Conservation (phyloP, 2,329 filamentous ascomycete species). For the Beauveria asiatica region DNA sequence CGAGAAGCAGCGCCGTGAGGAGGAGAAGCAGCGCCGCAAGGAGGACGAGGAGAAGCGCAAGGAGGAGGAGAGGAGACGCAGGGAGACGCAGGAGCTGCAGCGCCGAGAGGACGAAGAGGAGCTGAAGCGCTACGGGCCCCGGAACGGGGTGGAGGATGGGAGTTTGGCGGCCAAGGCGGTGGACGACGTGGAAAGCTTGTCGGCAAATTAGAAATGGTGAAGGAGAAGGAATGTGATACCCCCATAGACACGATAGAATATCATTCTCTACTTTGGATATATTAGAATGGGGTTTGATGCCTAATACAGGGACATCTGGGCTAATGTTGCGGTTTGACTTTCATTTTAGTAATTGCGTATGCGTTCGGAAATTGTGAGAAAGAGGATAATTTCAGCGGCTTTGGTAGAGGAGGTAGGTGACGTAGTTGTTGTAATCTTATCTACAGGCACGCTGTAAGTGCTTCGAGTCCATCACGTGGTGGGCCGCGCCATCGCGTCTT, state of each 20-base stretch:
- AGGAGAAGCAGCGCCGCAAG: not conserved
- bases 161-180: conserved; percentile 31
- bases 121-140: not conserved
- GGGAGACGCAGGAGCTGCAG: not conserved
- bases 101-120: conserved; percentile 7
- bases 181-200: conserved; percentile 48
- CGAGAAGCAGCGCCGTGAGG: not conserved
- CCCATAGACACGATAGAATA: conserved; percentile 2
- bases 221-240: not conserved
- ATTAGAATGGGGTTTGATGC: not conserved
- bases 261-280: conserved; percentile 7
- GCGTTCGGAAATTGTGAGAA: no score
- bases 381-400: no score
- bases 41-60: not conserved
- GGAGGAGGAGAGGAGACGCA: not conserved
- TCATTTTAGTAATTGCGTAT: no score
- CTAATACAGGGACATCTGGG: no score
- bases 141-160: conserved; percentile 23
- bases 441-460: not conserved
- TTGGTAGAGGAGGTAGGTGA: no score
- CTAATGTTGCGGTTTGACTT: no score
- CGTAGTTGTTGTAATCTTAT: not conserved
- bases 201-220: conserved; percentile 37
- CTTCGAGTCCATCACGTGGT: conserved; percentile 4
- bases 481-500: conserved; percentile 1